Conservation (phyloP, 192 early-diverging fungal genomes). For the Phlyctochytrium arcticum region DNA sequence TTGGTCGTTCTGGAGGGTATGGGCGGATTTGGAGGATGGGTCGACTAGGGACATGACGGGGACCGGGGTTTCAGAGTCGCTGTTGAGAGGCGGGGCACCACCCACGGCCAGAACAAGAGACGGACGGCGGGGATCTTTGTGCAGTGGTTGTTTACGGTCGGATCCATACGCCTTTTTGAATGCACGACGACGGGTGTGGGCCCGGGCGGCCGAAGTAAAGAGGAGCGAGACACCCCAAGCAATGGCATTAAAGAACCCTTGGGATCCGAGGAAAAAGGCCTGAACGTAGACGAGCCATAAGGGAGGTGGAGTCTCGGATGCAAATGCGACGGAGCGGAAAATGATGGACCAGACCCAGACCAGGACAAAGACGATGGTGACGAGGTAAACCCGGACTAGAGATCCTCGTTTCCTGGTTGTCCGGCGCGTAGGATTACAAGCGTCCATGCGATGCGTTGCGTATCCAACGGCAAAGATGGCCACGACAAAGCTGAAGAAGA, state of each 20-base stretch:
- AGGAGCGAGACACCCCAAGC: constrained; percentile 11
- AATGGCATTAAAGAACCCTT: constrained; percentile 16
- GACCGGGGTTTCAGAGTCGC: too few relatives aligned
- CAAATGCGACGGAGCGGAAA: constrained; percentile 13
- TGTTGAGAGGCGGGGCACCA: too few relatives aligned
- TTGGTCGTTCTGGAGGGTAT: too few relatives aligned
- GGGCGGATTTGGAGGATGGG: too few relatives aligned
- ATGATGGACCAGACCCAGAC: constrained; percentile 16
- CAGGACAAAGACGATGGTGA: constrained; percentile 1
- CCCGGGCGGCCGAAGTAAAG: not conserved
- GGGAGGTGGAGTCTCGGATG: constrained; percentile 2
- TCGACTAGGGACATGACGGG: too few relatives aligned
- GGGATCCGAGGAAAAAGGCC: constrained; percentile 13
- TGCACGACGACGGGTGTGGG: not conserved
- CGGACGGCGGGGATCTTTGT: too few relatives aligned
- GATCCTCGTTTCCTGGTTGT: not conserved
- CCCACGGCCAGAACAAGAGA: too few relatives aligned
- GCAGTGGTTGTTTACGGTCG: too few relatives aligned
- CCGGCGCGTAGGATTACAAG: not conserved
- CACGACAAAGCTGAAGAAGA: not conserved
- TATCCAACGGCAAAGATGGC: not conserved
- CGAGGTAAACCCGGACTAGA: constrained; percentile 5
- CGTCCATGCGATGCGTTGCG: constrained; percentile 4
- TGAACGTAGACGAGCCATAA: constrained; percentile 11
- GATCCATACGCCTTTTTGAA: too few relatives aligned